These are phyloP conservation scores for Podaxis mareebaensis DNA, from an alignment of 768 basidiomycete genomes.

Conservation along the genomic window DNA sequence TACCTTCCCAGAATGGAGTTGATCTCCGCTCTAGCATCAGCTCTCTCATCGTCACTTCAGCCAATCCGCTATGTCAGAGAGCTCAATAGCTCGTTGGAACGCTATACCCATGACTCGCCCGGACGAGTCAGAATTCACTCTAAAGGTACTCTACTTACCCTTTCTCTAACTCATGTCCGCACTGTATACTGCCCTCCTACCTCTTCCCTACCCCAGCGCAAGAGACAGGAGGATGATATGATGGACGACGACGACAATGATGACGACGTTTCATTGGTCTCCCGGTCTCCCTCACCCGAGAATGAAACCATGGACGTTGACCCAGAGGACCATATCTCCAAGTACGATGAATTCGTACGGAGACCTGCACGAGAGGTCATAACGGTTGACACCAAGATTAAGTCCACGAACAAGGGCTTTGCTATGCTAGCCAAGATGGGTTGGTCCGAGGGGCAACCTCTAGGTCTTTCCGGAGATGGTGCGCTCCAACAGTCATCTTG, in stretches of 20 bases:
- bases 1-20: not conserved
- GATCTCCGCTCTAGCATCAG: not conserved
- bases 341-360: slow-evolving; percentile 66
- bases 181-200: slow-evolving; percentile 52
- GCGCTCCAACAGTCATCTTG: slow-evolving; percentile 16
- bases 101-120: slow-evolving; percentile 52
- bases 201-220: slow-evolving; percentile 60
- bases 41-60: not conserved
- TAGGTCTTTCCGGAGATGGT: slow-evolving; percentile 81
- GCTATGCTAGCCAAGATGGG: slow-evolving; percentile 79
- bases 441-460: slow-evolving; percentile 77
- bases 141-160: slow-evolving; percentile 73
- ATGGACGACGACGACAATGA: slow-evolving; percentile 53
- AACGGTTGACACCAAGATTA: slow-evolving; percentile 81
- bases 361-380: slow-evolving; percentile 61
- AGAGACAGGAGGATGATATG: slow-evolving; percentile 53
- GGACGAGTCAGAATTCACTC: slow-evolving; percentile 24
- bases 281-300: slow-evolving; percentile 74
- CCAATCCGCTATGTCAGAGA: slow-evolving; percentile 53
- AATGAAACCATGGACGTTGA: slow-evolving; percentile 54
- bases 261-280: slow-evolving; percentile 71
- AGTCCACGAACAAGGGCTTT: slow-evolving; percentile 79
- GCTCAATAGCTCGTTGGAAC: slow-evolving; percentile 71
- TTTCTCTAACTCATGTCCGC: slow-evolving; percentile 40
- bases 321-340: slow-evolving; percentile 36